Conservation (phyloP, 179 eudicot genomes). For the Sideroxylon spinosum region DNA sequence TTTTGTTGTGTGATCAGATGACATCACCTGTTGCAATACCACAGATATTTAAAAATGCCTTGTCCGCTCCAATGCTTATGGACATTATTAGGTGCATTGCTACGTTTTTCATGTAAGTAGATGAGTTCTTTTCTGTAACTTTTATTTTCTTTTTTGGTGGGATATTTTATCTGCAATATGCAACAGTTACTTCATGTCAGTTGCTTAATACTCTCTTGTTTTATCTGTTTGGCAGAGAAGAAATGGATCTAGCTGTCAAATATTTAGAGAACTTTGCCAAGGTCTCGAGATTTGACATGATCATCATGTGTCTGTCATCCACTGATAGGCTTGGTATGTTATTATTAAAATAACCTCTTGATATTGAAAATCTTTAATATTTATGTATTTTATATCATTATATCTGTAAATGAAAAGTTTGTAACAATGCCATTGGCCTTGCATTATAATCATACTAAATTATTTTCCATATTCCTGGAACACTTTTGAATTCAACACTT, state of each 20-base stretch:
- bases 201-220: constrained; percentile 1
- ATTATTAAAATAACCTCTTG: neutral
- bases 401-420: neutral
- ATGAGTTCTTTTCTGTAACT: neutral
- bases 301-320: constrained; percentile 81
- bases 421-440: neutral
- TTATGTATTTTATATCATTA: neutral
- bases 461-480: neutral
- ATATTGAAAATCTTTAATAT: neutral
- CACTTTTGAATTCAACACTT: neutral
- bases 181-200: neutral
- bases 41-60: constrained; percentile 72
- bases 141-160: neutral
- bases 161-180: neutral
- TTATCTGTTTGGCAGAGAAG: constrained; percentile 51
- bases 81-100: constrained; percentile 71
- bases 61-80: constrained; percentile 69
- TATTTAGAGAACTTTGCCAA: constrained; percentile 63
- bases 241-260: constrained; percentile 56
- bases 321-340: constrained; percentile 72
- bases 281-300: constrained; percentile 74
- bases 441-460: neutral
- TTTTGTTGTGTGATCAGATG: constrained; percentile 40
- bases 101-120: constrained; percentile 59
- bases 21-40: constrained; percentile 74